Evolutionary conservation across 2,329 filamentous ascomycete species (phyloP), one percentile per base, ranked within the genome.

Genomic region (Fusarium subtropicale): DNA sequence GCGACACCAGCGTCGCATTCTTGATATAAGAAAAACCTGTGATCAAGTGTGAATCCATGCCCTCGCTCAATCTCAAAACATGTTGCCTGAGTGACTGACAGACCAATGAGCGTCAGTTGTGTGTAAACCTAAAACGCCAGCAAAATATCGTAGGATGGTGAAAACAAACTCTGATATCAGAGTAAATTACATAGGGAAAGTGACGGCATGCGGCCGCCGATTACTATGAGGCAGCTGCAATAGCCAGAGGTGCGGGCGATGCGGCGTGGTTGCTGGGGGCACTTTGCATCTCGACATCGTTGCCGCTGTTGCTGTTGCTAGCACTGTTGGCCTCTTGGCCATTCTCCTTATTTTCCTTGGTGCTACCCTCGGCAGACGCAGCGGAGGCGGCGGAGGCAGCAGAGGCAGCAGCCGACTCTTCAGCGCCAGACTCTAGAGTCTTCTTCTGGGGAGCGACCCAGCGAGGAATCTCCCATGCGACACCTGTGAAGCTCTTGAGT

Each of bases 401-500:
- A 8, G 85, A 85, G 4, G 80, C 79, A 3, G 79, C 79, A 12
- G 81, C 77, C 18, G 84, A 84, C 15, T 83, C 83, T 48, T 85
- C 84, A 1, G 81, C 77, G 26, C 78, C 76, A 4, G 84, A 82
- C 51, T 86, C 82, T 8, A 81, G 81, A 26, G 79, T 77, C 28
- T 84, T 80, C 78, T 87, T 88, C n/a, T 85, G 81, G 33, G 91
- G 91, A 34, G 93, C 91, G 54, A 89, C 90, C 94, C 95, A 98
- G 57, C 92, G 90, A 22, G 90, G 87, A 47, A 97, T 86, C 68
- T 91, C 88, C 94, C 94, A 97, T 33, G 87, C 77, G 18, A 93
- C 87, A 55, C 95, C 95, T 1, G 95, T 97, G 79, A 98, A 98
- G 79, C 91, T 97, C 85, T 97, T 97, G 73, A 98, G 84, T 50